phyloP scores from a whole-genome alignment of 1,139 yeast genomes.

The Meyerozyma elateridarum region DNA sequence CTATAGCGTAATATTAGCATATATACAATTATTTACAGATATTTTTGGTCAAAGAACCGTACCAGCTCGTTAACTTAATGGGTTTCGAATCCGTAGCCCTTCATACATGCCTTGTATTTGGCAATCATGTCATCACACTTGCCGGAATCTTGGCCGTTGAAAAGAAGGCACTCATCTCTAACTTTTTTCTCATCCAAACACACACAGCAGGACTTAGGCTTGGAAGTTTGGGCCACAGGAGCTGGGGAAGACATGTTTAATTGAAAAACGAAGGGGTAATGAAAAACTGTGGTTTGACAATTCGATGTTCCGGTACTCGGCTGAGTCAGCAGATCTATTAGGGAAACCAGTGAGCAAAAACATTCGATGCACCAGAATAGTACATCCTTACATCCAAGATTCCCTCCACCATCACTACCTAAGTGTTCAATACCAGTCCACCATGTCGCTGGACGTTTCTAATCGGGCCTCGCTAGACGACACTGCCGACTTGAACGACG shows the following conservation, averaged over 20 bases:
- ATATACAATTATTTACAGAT: no score
- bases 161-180: conserved; percentile 82
- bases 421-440: not conserved
- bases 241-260: no score
- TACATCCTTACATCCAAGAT: not conserved
- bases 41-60: no score
- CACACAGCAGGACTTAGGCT: conserved; percentile 96
- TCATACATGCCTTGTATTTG: conserved; percentile 84
- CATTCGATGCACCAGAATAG: not conserved
- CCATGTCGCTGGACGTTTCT: conserved; percentile 10
- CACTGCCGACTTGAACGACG: conserved; percentile 30
- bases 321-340: no score
- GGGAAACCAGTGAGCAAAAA: no score
- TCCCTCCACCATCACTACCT: conserved; percentile 3
- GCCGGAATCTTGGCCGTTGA: conserved; percentile 79
- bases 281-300: no score
- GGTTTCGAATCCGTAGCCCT: conserved; percentile 74
- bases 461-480: conserved; percentile 4
- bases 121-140: conserved; percentile 71
- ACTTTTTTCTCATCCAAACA: conserved; percentile 79
- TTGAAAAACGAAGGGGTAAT: no score
- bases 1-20: no score
- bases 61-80: no score
- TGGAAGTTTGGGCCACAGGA: conserved; percentile 17
- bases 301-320: no score